Base-by-base conservation (phyloP, 78 protist species). In the Dictyostelium citrinum region DNA sequence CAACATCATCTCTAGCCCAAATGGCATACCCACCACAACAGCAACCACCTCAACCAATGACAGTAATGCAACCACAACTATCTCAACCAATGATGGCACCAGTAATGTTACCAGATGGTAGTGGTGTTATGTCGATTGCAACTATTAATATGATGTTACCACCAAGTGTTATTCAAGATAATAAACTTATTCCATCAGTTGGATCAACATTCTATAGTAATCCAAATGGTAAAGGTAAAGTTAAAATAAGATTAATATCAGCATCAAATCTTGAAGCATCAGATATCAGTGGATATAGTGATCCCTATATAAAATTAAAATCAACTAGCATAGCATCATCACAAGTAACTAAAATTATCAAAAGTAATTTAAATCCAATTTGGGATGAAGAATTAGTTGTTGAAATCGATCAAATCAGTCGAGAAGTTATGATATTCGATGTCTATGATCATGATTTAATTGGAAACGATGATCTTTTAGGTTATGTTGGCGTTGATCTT, bases 271-370 rank as follows among this genome's bases (percentile, higher is more conserved):
- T 75, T 39, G 31, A 11, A n/a, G 45, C 29, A 22, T 35, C 37
- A 0, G 84, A 80, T 58, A 9, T 35, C 0, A 80, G 17, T 5
- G 83, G 83, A 2, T 12, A 49, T 4, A 22, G 39, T 7, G 84
- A 80, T 58, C 75, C 75, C 5, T 80, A 80, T 58, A 29, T 80
- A 5, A 80, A 80, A 16, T 12, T 80, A 3, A 80, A 80, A 33
- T 29, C 68, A 55, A 20, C 37, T 4, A 46, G 67, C 20, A n/a
- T 80, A 1, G 35, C 61, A 31, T 80, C 72, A 33, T 46, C 58
- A 7, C 39, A 55, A 55, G 84, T 41, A 17, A 80, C 84, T 4
- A 49, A 27, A 29, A 27, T 55, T 10, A 49, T 55, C 27, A 16
- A 55, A 2, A 29, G 41, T 11, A 80, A 80, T 58, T 43, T 80